Base-by-base conservation (phyloP, 1,139 yeast genomes). In the Scheffersomyces illinoinensis region DNA sequence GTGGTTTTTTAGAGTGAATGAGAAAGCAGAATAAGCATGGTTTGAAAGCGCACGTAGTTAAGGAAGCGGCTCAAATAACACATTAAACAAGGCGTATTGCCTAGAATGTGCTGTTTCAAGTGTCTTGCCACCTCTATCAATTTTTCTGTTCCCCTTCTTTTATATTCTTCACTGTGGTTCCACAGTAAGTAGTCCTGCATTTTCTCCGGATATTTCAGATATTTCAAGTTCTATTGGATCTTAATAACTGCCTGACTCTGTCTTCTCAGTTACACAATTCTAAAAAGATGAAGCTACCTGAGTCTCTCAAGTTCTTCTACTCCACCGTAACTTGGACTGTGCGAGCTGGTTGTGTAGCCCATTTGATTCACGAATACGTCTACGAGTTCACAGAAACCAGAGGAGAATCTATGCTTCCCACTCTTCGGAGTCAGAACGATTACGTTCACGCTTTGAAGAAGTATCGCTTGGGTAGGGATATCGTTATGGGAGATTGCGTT, bases 341-440 rank as follows among this genome's bases (percentile, higher is more conserved):
- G 5, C 75, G 93, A 52, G 85, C 88, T 6, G 91, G 91, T 2
- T 89, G 95, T 69, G 77, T 84, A 8, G 85, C 88, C 19, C 96
- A 91, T 68, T 76, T 90, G 19, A 69, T 88, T 8, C 91, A 87
- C 63, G 86, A 86, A 54, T 83, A 87, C 66, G 76, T 89, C 20
- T 89, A 87, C 68, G 97, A 91, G 68, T 86, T 90, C 70, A 85
- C 93, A 2, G 93, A 88, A 68, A 91, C 98, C 0, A 79, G 89
- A 64, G 99, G 99, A 4, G 98, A 93, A 69, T 91, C 97, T 47
- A 95, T 95, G 99, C 81, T 95, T 51, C 98, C 99, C 0, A 93
- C 98, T 0, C 76, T 95, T 48, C 88, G 89, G 61, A 85, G 88
- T 26, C 76, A 84, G 24, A 85, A 88, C 55, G 98, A 93, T 71